Evolutionary conservation across 768 basidiomycete species (phyloP), one percentile per base, ranked within the genome.

Genomic region (Pleurotus tuoliensis): DNA sequence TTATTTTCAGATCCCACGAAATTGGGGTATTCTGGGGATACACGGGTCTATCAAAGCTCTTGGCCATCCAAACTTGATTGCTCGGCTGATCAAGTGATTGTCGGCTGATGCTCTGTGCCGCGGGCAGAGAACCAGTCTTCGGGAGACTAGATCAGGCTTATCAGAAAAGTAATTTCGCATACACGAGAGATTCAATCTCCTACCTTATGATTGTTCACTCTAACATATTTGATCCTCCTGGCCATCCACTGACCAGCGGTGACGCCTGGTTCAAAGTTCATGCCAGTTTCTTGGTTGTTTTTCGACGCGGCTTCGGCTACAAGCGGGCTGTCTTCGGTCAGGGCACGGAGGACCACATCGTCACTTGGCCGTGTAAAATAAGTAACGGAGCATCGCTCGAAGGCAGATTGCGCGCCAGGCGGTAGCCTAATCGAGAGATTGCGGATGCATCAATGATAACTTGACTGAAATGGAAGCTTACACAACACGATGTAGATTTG

Each of bases 311-410:
- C 83, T 53, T 65, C 69, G 0, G 81, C 78, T 11, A 88, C 78
- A 1, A 79, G 55, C 0, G 72, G 60, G 55, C 84, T 87, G 7
- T 80, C 73, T 24, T 82, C 76, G 0, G 73, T 67, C 4, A 87
- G 69, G 2, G 86, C 78, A 4, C 74, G 76, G 7, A 88, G 77
- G 1, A 75, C 56, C 34, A 77, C 70, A 2, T 74, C 72, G 63
- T 85, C 77, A 6, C 79, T 80, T 0, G 86, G 86, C 16, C 88
- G 75, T 0, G 78, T 82, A 69, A 89, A 88, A 68, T 80, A 89
- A 0, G 85, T 86, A 9, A 88, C 69, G 4, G 87, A 89, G 80
- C 83, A 88, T 5, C 87, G 76, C 34, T 80, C 80, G 25, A 74
- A 66, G 5, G 72, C 65, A 1, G 70, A 70, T 66, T 90, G 88